Evolutionary conservation across 495 filamentous ascomycete genomes (phyloP).

Genomic region (Aspergillus nidulans): DNA sequence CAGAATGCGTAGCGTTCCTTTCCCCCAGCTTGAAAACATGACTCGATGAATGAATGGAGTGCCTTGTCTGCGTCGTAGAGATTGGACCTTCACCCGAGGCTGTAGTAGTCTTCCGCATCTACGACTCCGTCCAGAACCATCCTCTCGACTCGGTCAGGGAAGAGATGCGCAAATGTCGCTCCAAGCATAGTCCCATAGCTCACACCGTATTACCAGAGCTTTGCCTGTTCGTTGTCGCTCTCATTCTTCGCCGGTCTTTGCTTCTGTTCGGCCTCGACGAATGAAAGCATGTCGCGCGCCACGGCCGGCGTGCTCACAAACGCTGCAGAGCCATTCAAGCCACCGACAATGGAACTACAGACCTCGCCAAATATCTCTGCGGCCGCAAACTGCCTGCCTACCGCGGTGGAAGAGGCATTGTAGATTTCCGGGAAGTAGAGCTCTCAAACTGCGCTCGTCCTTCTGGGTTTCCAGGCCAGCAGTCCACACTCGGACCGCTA

Average conservation of each 20-base stretch:
- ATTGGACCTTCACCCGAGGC: conserved; percentile 31
- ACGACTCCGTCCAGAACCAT: conserved; percentile 45
- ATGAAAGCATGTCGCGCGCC: conserved; percentile 35
- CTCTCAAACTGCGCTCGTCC: conserved; percentile 19
- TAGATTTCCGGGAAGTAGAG: conserved; percentile 19
- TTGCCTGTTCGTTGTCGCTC: conserved; percentile 8
- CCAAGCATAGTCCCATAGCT: conserved; percentile 59
- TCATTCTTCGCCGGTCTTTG: conserved; percentile 13
- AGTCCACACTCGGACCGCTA: conserved; percentile 32
- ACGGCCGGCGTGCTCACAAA: conserved; percentile 35
- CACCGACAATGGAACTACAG: conserved; percentile 23
- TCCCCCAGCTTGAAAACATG: conserved; percentile 37
- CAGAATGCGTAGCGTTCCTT: conserved; percentile 31
- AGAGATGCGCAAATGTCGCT: conserved; percentile 45
- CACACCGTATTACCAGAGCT: conserved; percentile 54
- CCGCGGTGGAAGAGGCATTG: conserved; percentile 23
- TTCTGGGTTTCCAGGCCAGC: conserved; percentile 29
- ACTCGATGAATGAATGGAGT: conserved; percentile 28
- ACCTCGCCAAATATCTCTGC: conserved; percentile 27
- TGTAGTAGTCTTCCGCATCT: conserved; percentile 36
- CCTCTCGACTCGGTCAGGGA: conserved; percentile 37
- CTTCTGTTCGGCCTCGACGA: conserved; percentile 28
- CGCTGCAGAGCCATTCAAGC: conserved; percentile 21
- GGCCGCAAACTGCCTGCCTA: conserved; percentile 26
- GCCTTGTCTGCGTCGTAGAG: conserved; percentile 37